These are phyloP conservation scores for Vachellia pachyceras DNA, from an alignment of 306 rosid genomes.

Conservation along the genomic window DNA sequence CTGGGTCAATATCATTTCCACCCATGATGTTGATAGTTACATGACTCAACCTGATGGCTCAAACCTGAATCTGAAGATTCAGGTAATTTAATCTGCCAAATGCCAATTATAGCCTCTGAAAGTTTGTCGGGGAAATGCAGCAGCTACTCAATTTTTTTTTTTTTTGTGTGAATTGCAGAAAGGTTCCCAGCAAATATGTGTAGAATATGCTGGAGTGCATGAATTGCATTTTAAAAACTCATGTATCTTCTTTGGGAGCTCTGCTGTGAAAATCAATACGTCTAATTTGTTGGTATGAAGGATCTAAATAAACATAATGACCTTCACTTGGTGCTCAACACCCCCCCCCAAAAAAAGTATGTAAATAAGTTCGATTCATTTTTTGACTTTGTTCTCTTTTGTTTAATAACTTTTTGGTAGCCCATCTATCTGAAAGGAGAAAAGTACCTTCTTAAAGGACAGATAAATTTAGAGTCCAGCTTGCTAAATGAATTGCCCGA, in stretches of 20 bases:
- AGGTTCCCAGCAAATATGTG: conserved; percentile 85
- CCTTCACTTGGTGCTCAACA: background rate
- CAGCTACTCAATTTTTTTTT: conserved; percentile 41
- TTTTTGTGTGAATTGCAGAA: conserved; percentile 69
- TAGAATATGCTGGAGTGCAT: conserved; percentile 87
- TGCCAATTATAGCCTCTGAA: conserved; percentile 31
- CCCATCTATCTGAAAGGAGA: conserved; percentile 86
- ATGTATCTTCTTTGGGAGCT: conserved; percentile 89
- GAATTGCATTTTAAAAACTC: conserved; percentile 81
- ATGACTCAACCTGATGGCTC: conserved; percentile 78
- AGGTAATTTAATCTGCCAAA: conserved; percentile 55
- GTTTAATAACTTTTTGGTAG: conserved; percentile 49
- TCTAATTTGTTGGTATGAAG: conserved; percentile 64
- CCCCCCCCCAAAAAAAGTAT: background rate
- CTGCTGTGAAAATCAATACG: conserved; percentile 76
- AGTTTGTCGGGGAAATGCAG: conserved; percentile 33
- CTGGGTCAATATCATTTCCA: conserved; percentile 77
- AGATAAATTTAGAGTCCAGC: conserved; percentile 63
- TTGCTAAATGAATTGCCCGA: conserved; percentile 68
- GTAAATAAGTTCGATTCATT: background rate
- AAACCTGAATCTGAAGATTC: conserved; percentile 64
- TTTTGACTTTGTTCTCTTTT: conserved; percentile 23
- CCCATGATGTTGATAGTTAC: conserved; percentile 84
- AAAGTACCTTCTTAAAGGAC: conserved; percentile 84
- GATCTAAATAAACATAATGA: conserved; percentile 24